Base-by-base conservation (phyloP, 176 grass and related monocot species). In the Rhipidocladum racemiflorum region DNA sequence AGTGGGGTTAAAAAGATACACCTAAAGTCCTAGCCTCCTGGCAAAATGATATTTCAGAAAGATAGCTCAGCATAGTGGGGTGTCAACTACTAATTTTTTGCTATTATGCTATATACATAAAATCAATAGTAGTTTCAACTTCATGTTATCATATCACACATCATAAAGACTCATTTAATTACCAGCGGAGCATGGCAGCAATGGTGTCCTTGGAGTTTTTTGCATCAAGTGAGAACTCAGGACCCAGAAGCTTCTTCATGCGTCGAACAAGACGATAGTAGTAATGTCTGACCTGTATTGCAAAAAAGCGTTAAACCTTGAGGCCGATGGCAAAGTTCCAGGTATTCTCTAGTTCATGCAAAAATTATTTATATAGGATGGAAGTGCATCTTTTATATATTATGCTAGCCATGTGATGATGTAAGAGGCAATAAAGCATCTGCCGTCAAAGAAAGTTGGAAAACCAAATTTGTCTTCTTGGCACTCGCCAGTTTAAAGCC, bases 141-240 rank as follows among this genome's bases (percentile, higher is more conserved):
- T 48, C 59, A 72, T 61, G 54, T 77, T 30, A 54, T 82, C 45
- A 71, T 28, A 71, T 73, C 48, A 48, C 32, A 50, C 17, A 67
- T 40, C 21, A 74, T 73, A 50, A 76, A 72, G 28, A 65, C 65
- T 13, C 70, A 81, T 29, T 70, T 32, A 87, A 74, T 99, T 99
- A 99, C 96, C 96, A 99, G 69, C 96, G 78, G 57, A 99, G 96
- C 96, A 99, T 99, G 74, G 96, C 96, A 90, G 96, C 96, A 88
- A 90, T 95, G 15, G 91, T 99, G 67, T 99, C 96, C 88, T 95
- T 99, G 29, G 93, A 99, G 70, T 99, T 95, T 85, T 93, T 93
- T 83, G 96, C 96, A 90, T 99, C 96, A 57, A 99, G 91, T 85
- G 83, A 93, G 74, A 93, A 91, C 18, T 83, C 89, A 74, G 97